A percentile compares a stretch with the other conserved stretches of the same genome.
These are phyloP conservation scores for Leucocoprinus leucothites DNA, from an alignment of 768 basidiomycete species.

Conservation along the genomic window DNA sequence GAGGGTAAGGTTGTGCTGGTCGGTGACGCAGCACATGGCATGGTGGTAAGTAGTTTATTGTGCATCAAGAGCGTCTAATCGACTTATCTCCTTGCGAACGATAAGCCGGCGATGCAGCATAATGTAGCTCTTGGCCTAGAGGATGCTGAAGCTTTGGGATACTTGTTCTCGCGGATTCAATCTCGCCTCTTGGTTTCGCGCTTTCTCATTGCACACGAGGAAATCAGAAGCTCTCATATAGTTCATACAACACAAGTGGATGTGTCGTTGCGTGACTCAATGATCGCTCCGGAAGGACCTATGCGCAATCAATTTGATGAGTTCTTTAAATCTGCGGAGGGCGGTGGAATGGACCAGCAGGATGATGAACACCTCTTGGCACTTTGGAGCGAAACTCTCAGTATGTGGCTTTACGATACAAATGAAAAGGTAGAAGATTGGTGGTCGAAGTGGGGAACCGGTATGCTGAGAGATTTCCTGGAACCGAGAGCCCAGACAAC, in stretches of 20 bases:
- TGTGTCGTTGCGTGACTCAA: slow-evolving; percentile 42
- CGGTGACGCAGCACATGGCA: slow-evolving; percentile 62
- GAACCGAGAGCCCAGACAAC: background rate
- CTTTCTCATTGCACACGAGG: slow-evolving; percentile 54
- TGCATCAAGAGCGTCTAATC: too few relatives aligned
- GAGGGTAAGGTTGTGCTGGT: slow-evolving; percentile 45
- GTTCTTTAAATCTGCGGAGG: slow-evolving; percentile 30
- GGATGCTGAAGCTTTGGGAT: slow-evolving; percentile 58
- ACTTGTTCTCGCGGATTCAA: slow-evolving; percentile 53
- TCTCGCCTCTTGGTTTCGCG: slow-evolving; percentile 44
- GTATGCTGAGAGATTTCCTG: background rate
- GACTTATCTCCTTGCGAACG: too few relatives aligned
- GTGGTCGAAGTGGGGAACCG: slow-evolving; percentile 50
- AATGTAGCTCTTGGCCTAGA: slow-evolving; percentile 52
- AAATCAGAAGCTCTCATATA: slow-evolving; percentile 52
- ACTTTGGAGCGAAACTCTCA: slow-evolving; percentile 53
- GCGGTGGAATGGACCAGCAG: slow-evolving; percentile 29
- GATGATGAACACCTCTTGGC: slow-evolving; percentile 45
- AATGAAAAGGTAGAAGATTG: slow-evolving; percentile 59
- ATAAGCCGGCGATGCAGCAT: slow-evolving; percentile 53
- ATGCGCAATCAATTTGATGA: slow-evolving; percentile 43
- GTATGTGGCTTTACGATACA: slow-evolving; percentile 48
- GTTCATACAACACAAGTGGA: slow-evolving; percentile 36
- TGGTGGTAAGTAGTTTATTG: slow-evolving; percentile 32
- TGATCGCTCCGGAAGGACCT: slow-evolving; percentile 43